Percentiles rank a stretch among this genome's conserved stretches.
Conservation (phyloP, 1,139 yeast genomes). For the Geotrichum klebahnii region DNA sequence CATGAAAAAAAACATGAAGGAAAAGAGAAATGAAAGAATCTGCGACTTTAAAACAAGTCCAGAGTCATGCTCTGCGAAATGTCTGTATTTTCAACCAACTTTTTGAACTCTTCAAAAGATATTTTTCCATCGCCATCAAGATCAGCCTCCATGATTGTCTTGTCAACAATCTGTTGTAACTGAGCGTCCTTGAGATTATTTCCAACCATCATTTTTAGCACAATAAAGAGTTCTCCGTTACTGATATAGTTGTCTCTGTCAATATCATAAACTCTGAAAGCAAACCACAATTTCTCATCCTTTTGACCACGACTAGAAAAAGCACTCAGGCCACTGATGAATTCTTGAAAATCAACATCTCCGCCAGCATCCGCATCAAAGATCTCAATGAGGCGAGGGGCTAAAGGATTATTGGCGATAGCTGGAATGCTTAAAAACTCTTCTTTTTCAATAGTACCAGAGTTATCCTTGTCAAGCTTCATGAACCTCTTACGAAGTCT, state of each 20-base stretch:
- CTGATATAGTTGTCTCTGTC: slow-evolving; percentile 94
- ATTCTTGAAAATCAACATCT: slow-evolving; percentile 91
- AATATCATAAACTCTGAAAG: slow-evolving; percentile 90
- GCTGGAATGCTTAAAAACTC: slow-evolving; percentile 94
- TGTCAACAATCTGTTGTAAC: slow-evolving; percentile 90
- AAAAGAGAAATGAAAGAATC: not conserved
- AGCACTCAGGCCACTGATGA: slow-evolving; percentile 82
- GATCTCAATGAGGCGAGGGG: slow-evolving; percentile 83
- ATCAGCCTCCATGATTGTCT: slow-evolving; percentile 94
- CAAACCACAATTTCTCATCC: slow-evolving; percentile 80
- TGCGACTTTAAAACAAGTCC: slow-evolving; percentile 33
- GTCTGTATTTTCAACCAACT: slow-evolving; percentile 41
- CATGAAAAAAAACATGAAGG: not conserved
- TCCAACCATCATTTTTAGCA: slow-evolving; percentile 96
- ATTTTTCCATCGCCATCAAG: slow-evolving; percentile 84
- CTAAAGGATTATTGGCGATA: slow-evolving; percentile 83
- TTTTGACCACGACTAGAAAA: slow-evolving; percentile 85
- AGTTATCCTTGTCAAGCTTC: slow-evolving; percentile 90
- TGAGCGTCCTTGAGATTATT: slow-evolving; percentile 80
- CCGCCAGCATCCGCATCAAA: slow-evolving; percentile 94
- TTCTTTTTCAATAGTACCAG: slow-evolving; percentile 85
- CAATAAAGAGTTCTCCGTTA: slow-evolving; percentile 89
- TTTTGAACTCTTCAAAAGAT: slow-evolving; percentile 80
- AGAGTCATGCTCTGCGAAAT: slow-evolving; percentile 42
- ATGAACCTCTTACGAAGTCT: slow-evolving; percentile 86